Evolutionary conservation across 2,329 filamentous ascomycete species (phyloP), one percentile per base, ranked within the genome.

Genomic region (Xylariaceae sp.): DNA sequence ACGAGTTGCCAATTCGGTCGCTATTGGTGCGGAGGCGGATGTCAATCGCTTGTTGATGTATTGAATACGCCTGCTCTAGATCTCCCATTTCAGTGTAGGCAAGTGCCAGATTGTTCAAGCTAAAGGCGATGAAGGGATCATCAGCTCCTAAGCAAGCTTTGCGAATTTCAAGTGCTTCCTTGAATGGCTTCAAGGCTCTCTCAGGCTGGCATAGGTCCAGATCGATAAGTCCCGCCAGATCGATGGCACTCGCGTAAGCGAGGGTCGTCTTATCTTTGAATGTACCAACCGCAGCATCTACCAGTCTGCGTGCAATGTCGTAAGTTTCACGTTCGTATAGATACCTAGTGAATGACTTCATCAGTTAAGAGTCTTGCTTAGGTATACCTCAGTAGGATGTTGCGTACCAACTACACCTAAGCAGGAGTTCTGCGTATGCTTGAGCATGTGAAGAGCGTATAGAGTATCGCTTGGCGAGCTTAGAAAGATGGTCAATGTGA

Each of bases 1-100:
- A 72, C 13, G 68, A 71, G 55, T 73, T 71, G 6, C 66, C 68
- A 42, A 71, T 66, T 22, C 66, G 51, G 48, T 66, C 64, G 42
- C 64, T 68, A 18, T 67, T 65, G 38, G 57, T 58, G 17, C 56
- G 45, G 13, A 66, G 57, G 18, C 68, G 59, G 42, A 71, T 64
- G 10, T 62, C 52, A 48, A 69, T 67, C 13, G 68, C 66, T 45
- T 65, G 55, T 43, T 63, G 47, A 47, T 69, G 68, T 13, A 56
- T 47, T 13, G 57, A 52, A 22, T 60, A 56, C 2, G 69, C 68
- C 18, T 62, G 51, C 2, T 67, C 60, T 7, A 69, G 57, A 13
- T 66, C 57, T 3, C 60, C 61, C 48, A 68, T 56, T 54, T 71
- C 69, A 1, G 69, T 70, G 52, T 65, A 66, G 9, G 65, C 65